Evolutionary conservation across 2,329 filamentous ascomycete genomes (phyloP).

Genomic region (Fusarium floridanum): DNA sequence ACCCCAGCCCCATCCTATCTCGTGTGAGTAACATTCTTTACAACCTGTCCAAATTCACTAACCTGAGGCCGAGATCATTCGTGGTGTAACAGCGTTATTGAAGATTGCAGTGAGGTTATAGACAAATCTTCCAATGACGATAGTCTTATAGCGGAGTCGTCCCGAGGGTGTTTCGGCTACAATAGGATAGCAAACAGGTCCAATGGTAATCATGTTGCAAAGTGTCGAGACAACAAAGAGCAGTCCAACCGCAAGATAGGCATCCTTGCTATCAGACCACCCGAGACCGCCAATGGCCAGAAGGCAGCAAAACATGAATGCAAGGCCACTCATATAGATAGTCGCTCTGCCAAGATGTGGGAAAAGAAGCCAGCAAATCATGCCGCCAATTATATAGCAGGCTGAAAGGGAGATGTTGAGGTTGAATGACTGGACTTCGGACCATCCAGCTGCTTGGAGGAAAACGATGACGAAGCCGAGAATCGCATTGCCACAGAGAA

Average conservation of each 20-base stretch:
- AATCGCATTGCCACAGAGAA: background rate
- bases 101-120: background rate
- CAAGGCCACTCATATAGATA: background rate
- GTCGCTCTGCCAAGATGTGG: background rate
- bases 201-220: constrained; percentile 4
- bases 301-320: background rate
- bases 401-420: constrained; percentile 4
- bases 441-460: background rate
- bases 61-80: background rate
- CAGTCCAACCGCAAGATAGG: background rate
- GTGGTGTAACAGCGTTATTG: background rate
- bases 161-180: background rate
- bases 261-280: background rate
- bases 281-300: background rate
- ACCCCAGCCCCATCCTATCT: constrained; percentile 11
- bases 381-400: background rate
- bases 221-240: background rate
- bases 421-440: background rate
- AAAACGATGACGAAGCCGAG: constrained; percentile 1
- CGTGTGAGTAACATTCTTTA: background rate
- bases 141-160: background rate
- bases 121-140: background rate
- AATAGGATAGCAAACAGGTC: background rate
- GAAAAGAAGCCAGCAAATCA: background rate
- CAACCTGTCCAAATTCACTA: background rate